A percentile compares a stretch with the other conserved stretches of the same genome.
Conservation (phyloP, 2,329 filamentous ascomycete species). For the Ophiosphaerella narmari region DNA sequence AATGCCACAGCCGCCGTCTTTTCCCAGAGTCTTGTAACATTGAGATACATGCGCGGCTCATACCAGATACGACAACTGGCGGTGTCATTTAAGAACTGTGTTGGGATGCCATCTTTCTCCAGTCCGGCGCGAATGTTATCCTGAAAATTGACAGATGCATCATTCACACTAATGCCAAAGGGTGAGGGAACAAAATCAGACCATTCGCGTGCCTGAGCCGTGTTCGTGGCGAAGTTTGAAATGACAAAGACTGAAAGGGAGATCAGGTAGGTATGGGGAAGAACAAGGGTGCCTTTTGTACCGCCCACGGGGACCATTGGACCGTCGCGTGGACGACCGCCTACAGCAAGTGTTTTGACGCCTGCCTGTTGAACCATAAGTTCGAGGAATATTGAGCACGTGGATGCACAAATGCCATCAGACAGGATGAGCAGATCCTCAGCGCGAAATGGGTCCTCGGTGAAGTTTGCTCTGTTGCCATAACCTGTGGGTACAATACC, state of each 20-base stretch:
- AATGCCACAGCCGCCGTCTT: constrained; percentile 38
- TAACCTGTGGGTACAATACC: constrained; percentile 40
- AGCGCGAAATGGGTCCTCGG: constrained; percentile 41
- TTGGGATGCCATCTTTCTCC: constrained; percentile 47
- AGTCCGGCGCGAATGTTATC: constrained; percentile 45
- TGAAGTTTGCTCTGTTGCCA: constrained; percentile 29
- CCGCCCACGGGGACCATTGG: constrained; percentile 53
- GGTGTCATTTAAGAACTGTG: constrained; percentile 65
- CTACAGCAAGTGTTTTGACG: constrained; percentile 50
- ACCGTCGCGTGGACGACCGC: constrained; percentile 47
- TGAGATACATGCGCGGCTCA: constrained; percentile 57
- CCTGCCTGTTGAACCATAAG: constrained; percentile 52
- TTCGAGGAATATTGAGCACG: constrained; percentile 54
- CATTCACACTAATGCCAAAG: constrained; percentile 24
- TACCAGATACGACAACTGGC: constrained; percentile 67
- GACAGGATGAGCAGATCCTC: constrained; percentile 48
- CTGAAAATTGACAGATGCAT: constrained; percentile 45
- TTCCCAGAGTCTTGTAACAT: constrained; percentile 60
- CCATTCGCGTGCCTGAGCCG: constrained; percentile 24
- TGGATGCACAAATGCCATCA: constrained; percentile 53
- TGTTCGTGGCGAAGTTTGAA: constrained; percentile 18
- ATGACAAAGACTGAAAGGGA: constrained; percentile 23
- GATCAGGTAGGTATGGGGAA: constrained; percentile 30
- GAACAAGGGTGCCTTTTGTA: constrained; percentile 50
- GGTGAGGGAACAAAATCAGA: constrained; percentile 23